Base-by-base conservation (phyloP, 75 land plant species). In the Selaginella moellendorffii region DNA sequence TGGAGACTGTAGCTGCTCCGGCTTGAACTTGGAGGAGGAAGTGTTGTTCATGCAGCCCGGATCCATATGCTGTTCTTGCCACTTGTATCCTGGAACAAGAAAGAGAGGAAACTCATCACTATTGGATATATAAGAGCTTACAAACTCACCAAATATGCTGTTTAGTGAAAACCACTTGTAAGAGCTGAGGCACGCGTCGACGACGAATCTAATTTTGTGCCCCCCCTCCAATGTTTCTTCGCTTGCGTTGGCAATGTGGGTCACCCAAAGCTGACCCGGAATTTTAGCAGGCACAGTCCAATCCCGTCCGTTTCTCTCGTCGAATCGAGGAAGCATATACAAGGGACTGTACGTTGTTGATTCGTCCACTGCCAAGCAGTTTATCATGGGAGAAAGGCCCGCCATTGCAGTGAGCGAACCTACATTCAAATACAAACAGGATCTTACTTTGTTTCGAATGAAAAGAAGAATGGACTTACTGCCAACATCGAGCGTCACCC, bases 131-230 rank as follows among this genome's bases (percentile, higher is more conserved):
- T 0, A 0, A 58, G 0, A 0, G 12, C 25, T n/a, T 0, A 58
- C 0, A 19, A 22, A 0, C 21, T 68, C 76, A 87, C 92, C 92
- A 53, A 87, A 84, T 71, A 82, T 71, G 27, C 77, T 77, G 22
- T 78, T 66, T 65, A 85, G 82, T 52, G 83, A 78, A 78, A 87
- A 87, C 92, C 92, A 87, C 52, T 71, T 63, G 46, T 87, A 87
- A 17, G 88, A 82, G 54, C 92, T 81, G 26, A 75, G 70, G 17
- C 64, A 31, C 0, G 77, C 87, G 14, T 83, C 77, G 0, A 87
- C 60, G 46, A 36, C 46, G 8, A 84, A 64, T 28, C 74, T 24
- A 0, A 65, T 31, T 53, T 23, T 71, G 54, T 81, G 77, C 0
- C 42, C 54, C 1, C 31, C 63, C 19, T 29, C 14, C 36, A 77